Evolutionary conservation across 2,329 filamentous ascomycete genomes (phyloP), one percentile per base, ranked within the genome.

Genomic region (Arachnopeziza araneosa): DNA sequence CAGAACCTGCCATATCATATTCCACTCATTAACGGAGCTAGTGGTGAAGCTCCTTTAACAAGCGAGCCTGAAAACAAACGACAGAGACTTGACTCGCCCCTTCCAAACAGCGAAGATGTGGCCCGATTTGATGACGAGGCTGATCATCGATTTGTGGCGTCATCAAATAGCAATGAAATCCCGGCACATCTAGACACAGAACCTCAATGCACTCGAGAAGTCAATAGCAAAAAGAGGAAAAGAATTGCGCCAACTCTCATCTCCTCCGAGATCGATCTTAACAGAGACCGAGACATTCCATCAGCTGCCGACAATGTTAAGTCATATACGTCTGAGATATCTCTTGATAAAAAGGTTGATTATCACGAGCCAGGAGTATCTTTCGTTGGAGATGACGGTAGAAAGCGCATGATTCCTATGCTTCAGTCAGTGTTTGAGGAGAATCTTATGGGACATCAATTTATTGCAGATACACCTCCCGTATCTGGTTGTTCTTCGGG

Each of bases 201-300:
- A 2, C 12, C 36, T 19, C 5, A 4, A 4, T 8, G 2, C 12
- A 14, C 19, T 17, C 21, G 3, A 6, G 44, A 52, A 12, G 23
- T 50, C 57, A 59, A 68, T 52, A 59, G 54, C 22, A 71, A 70
- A 57, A 72, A 73, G 57, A 68, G 67, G 57, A 74, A 71, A 61
- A 65, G 73, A 55, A 63, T 75, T 24, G 69, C 67, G 10, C 67
- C 71, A 23, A 72, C 66, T 22, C 60, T 69, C 1, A 44, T 73
- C n/a, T 66, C 69, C 10, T 51, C 67, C 14, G 56, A 32, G 12
- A 62, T 71, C 52, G 65, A 68, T 55, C 54, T 56, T 21, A 58
- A 63, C 30, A 56, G 64, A 53, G 55, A 66, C 51, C 64, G 68
- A 14, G 60, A 60, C 7, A 63, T 71, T 54, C 65, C 63, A 10